Conservation (phyloP, 176 grass and related monocot species). For the Chloris gayana region DNA sequence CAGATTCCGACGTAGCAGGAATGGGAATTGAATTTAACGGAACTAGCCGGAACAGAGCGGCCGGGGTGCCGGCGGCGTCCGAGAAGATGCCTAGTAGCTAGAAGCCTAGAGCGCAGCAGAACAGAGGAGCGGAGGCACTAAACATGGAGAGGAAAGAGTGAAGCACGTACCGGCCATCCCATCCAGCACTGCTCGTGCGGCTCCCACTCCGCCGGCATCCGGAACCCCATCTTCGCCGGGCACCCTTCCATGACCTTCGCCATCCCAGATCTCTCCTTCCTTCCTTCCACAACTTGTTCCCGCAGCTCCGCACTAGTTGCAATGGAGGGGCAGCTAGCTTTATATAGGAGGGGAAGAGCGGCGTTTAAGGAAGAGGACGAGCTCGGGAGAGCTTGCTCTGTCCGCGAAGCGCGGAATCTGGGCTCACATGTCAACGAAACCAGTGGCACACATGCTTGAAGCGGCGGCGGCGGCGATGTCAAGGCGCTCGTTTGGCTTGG, state of each 20-base stretch:
- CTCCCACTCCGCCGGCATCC: constrained; percentile 98
- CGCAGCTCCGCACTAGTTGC: not conserved
- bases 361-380: not conserved
- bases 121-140: too few relatives aligned
- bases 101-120: not conserved
- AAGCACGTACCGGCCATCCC: constrained; percentile 75
- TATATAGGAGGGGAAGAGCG: not conserved
- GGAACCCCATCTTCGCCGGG: constrained; percentile 64
- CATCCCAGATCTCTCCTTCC: constrained; percentile 29
- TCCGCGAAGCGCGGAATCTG: not conserved
- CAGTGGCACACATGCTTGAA: too few relatives aligned
- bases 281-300: not conserved
- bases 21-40: not conserved
- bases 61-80: not conserved
- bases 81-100: not conserved
- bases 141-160: not conserved
- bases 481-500: not conserved
- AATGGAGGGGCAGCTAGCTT: not conserved
- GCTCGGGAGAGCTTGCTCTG: not conserved
- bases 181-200: constrained; percentile 91
- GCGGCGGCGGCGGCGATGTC: not conserved
- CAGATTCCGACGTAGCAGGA: not conserved
- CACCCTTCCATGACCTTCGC: constrained; percentile 44
- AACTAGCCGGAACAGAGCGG: not conserved
- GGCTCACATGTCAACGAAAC: not conserved